phyloP scores from a whole-genome alignment of 306 rosid genomes.

The Sechiopsis laciniata region DNA sequence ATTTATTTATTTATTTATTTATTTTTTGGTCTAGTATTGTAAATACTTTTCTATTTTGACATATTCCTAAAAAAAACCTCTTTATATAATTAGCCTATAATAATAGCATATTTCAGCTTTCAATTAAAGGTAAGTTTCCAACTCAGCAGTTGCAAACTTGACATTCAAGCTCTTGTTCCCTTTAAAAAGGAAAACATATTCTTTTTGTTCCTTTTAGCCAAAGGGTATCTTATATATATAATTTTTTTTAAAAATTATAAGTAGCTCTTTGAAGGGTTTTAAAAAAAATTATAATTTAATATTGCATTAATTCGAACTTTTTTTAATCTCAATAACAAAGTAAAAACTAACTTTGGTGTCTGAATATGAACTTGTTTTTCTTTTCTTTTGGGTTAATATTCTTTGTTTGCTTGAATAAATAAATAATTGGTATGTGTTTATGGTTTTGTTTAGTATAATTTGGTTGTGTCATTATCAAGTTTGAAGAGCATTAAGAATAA shows the following conservation, averaged over 20 bases:
- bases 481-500: constrained; percentile 19
- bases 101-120: not conserved
- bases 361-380: not conserved
- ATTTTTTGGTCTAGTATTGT: too few species aligned
- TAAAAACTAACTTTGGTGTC: not conserved
- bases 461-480: constrained; percentile 20
- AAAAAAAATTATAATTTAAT: not conserved
- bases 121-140: not conserved
- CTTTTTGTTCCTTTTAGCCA: not conserved
- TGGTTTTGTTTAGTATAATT: not conserved
- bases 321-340: too few species aligned
- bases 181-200: not conserved
- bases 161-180: constrained; percentile 17
- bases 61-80: too few species aligned
- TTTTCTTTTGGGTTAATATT: not conserved
- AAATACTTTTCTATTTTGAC: too few species aligned
- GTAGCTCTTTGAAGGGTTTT: not conserved
- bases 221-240: constrained; percentile 2
- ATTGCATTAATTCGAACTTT: not conserved
- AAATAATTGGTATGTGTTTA: not conserved
- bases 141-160: constrained; percentile 2
- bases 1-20: too few species aligned
- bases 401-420: not conserved
- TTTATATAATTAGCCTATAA: not conserved
- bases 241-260: too few species aligned